Base-by-base conservation (phyloP, 1,139 yeast genomes). In the Hyphopichia wangnamkhiaoensis region DNA sequence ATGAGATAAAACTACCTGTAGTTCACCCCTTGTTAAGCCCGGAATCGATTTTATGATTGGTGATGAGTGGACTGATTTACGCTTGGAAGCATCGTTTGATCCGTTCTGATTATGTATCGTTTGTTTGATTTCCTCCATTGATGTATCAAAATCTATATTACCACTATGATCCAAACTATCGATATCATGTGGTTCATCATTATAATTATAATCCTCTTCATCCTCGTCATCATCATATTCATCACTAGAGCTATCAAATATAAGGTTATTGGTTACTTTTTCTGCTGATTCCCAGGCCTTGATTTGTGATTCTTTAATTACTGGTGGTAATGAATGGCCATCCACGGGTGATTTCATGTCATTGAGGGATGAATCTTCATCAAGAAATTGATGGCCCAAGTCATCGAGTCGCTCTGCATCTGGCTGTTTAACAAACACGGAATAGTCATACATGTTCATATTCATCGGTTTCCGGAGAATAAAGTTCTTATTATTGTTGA, bases 261-360 rank as follows among this genome's bases (percentile, higher is more conserved):
- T 66, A 23, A 71, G 45, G 40, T 60, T 67, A 19, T 54, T 51
- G 40, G 66, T 56, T 30, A 68, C 61, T 45, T 66, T 63, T 44
- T 72, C 77, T 1, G 76, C 76, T 18, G 70, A 61, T 45, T 71
- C 75, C 77, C 77, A 72, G 12, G 76, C 76, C 42, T 59, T 61
- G n/a, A 70, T 56, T 46, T 70, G 76, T 4, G 75, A 68, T 33
- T 60, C 63, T 37, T 60, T 63, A 2, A 61, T 48, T 14, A 56
- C 46, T 7, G 64, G 64, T 18, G 62, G 59, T n/a, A 43, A 31
- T 25, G 45, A 46, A 27, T 53, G 52, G 3, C 54, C 55, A 35
- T 28, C 16, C n/a, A 17, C 17, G 10, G 27, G n/a, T 10, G 5
- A n/a, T n/a, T 23, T 29, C 5, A 16, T 10, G 12, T 33, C 30